These are phyloP conservation scores for Alternaria triticimaculans DNA, from an alignment of 2,329 filamentous ascomycete species.

Conservation along the genomic window DNA sequence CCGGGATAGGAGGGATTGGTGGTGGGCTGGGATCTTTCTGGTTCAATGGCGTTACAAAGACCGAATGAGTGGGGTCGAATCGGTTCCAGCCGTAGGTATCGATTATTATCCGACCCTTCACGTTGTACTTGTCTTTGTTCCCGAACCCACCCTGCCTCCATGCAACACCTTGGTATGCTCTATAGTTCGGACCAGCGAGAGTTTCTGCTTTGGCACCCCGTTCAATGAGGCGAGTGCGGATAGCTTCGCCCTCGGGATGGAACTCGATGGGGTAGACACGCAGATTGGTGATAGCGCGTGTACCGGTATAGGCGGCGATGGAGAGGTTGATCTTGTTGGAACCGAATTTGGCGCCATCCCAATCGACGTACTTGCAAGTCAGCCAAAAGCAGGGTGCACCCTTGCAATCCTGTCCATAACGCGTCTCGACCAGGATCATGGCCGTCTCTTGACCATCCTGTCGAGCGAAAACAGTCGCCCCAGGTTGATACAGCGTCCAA, in stretches of 20 bases:
- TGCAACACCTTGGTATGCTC: constrained; percentile 56
- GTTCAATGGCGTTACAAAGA: constrained; percentile 48
- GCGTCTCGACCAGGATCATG: constrained; percentile 36
- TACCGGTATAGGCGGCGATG: constrained; percentile 48
- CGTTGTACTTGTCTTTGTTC: constrained; percentile 50
- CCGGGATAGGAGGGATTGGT: not conserved
- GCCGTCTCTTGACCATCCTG: constrained; percentile 49
- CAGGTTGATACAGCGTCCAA: constrained; percentile 55
- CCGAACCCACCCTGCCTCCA: constrained; percentile 47
- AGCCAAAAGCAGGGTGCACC: constrained; percentile 49
- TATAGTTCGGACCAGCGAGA: constrained; percentile 59
- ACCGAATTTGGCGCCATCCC: constrained; percentile 48
- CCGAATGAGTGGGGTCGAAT: constrained; percentile 53
- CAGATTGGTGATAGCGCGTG: constrained; percentile 51
- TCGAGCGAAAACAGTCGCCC: constrained; percentile 36
- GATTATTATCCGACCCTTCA: constrained; percentile 60
- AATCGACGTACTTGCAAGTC: constrained; percentile 47
- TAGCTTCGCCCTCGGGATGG: constrained; percentile 49
- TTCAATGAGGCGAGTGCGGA: constrained; percentile 51
- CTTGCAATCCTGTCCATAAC: constrained; percentile 43
- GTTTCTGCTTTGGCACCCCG: constrained; percentile 57
- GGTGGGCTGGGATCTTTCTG: constrained; percentile 31
- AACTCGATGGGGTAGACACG: constrained; percentile 54
- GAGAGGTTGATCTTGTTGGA: constrained; percentile 36
- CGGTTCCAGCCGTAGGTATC: constrained; percentile 60